Base-by-base conservation (phyloP, 2,329 filamentous ascomycete genomes). In the Fusarium virguliforme region DNA sequence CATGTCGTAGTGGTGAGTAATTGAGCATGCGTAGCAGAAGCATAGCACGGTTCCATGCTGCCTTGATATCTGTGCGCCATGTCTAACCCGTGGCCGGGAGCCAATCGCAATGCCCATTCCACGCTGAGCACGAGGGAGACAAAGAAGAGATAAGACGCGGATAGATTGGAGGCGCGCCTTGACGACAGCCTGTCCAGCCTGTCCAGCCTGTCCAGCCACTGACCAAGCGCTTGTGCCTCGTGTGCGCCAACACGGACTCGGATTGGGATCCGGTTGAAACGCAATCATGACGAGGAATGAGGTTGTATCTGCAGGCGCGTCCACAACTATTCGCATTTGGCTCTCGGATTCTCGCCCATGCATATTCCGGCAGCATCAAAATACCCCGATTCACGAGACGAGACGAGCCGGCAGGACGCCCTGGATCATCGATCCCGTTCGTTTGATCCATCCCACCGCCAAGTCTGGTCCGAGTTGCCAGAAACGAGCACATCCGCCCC, bases 201-300 rank as follows among this genome's bases (percentile, higher is more conserved):
- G 18, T 18, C 18, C 18, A 18, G 18, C 18, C 18, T 18, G 18
- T 18, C 18, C 18, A 18, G 32, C 61, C 43, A 43, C 51, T 54
- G 61, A 60, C 65, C 48, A 37, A 60, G 60, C 43, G 57, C 57
- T 61, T 71, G 46, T 65, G 57, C 51, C 43, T 54, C 57, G 58
- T 71, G 46, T 65, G 57, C 51, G 50, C 43, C 43, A 41, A 54
- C 37, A 68, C 58, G 62, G 58, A 72, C 51, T 71, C 55, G 69
- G 68, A 62, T 55, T 50, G 56, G 58, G 43, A 46, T 50, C 43
- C 55, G 50, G 26, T 60, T 51, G 43, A 67, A 70, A 67, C 62
- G 68, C 58, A 60, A 71, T 53, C 50, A 72, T 72, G 69, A 72
- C 69, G 69, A 59, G 40, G 35, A 32, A 53, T 61, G 50, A 53